These are phyloP conservation scores for Ustilaginoidea virens DNA, from an alignment of 2,329 filamentous ascomycete species.

Conservation along the genomic window DNA sequence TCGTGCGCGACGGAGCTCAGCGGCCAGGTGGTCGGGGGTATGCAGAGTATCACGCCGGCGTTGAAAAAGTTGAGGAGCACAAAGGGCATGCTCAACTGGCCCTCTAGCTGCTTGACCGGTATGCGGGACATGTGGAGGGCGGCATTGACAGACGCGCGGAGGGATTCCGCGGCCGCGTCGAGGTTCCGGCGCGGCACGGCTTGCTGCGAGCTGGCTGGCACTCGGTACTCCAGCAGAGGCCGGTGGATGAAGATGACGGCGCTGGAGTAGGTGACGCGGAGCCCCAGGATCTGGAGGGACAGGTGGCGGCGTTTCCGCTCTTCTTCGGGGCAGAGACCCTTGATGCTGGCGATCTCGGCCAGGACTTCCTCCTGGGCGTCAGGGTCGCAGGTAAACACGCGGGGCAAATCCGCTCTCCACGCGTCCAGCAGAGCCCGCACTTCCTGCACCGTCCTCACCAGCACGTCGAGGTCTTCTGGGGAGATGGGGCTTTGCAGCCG, in stretches of 20 bases:
- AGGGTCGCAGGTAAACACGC: conserved; percentile 3
- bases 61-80: conserved; percentile 9
- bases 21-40: conserved; percentile 13
- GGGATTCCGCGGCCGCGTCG: conserved; percentile 11
- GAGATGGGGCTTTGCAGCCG: conserved; percentile 8
- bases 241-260: conserved; percentile 4
- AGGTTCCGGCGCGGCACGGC: conserved; percentile 5
- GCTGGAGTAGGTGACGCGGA: conserved; percentile 1
- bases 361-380: conserved; percentile 1
- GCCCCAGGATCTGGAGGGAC: conserved; percentile 1
- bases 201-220: conserved; percentile 2
- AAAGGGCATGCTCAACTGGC: conserved; percentile 10
- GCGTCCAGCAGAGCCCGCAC: conserved; percentile 5
- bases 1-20: conserved; percentile 12
- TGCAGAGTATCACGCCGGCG: conserved; percentile 13
- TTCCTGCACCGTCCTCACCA: conserved; percentile 7
- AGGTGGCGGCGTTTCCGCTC: conserved; percentile 1
- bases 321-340: conserved; percentile 1
- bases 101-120: conserved; percentile 11
- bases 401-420: conserved; percentile 5
- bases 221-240: conserved; percentile 2
- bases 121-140: conserved; percentile 15
- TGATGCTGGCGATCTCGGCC: conserved; percentile 1
- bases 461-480: conserved; percentile 6
- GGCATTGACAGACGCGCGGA: conserved; percentile 10